A percentile compares a stretch with the other conserved stretches of the same genome.
These are phyloP conservation scores for Saccharata proteae DNA, from an alignment of 2,329 filamentous ascomycete species.

Conservation along the genomic window DNA sequence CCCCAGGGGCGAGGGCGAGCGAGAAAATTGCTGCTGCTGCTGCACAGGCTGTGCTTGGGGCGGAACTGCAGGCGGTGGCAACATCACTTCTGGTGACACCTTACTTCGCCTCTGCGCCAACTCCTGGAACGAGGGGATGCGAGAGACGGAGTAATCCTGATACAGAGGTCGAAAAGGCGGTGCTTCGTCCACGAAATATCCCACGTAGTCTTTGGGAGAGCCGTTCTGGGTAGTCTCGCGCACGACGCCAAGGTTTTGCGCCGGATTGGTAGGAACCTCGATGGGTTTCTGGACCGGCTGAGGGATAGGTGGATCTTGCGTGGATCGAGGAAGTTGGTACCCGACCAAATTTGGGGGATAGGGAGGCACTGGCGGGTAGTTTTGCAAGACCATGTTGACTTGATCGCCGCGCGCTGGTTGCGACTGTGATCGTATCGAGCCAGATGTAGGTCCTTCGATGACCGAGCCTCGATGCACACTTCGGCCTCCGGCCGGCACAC, in stretches of 20 bases:
- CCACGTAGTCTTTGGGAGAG: conserved; percentile 38
- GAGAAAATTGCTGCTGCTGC: conserved; percentile 15
- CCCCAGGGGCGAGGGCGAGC: conserved; percentile 36
- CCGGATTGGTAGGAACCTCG: conserved; percentile 3
- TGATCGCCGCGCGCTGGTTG: conserved; percentile 34
- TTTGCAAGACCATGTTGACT: conserved; percentile 26
- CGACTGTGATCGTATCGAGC: conserved; percentile 35
- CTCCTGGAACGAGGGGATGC: conserved; percentile 27
- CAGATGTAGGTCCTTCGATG: conserved; percentile 26
- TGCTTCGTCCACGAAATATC: conserved; percentile 36
- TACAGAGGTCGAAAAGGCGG: conserved; percentile 17
- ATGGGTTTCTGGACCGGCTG: conserved; percentile 1
- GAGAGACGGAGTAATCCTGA: conserved; percentile 22
- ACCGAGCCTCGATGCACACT: conserved; percentile 31
- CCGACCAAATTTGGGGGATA: conserved; percentile 19
- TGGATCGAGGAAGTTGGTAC: conserved; percentile 23
- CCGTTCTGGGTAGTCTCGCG: conserved; percentile 17
- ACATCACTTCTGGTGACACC: conserved; percentile 30
- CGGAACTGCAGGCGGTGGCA: no score
- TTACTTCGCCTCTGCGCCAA: conserved; percentile 28
- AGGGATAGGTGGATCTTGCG: conserved; percentile 15
- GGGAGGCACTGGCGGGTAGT: conserved; percentile 25
- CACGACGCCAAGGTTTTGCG: conserved; percentile 9
- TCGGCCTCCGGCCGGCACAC: conserved; percentile 31
- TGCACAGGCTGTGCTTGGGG: neutral